Evolutionary conservation across 2,329 filamentous ascomycete genomes (phyloP).

Genomic region (Phialophora chinensis): DNA sequence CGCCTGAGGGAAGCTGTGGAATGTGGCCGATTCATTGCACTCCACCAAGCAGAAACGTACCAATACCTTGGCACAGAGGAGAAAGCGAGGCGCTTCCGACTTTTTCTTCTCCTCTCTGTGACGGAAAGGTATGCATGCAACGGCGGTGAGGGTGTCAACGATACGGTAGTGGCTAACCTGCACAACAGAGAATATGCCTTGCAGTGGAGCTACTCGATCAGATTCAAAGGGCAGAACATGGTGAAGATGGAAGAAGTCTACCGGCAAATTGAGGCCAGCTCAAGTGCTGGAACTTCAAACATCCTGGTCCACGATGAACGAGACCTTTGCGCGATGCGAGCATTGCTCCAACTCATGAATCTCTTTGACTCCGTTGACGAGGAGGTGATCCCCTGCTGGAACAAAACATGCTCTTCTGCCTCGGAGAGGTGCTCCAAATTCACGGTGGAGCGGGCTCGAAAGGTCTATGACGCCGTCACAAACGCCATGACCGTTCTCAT

Average conservation of each 20-base stretch:
- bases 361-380: slow-evolving; percentile 20
- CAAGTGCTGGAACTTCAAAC: neutral
- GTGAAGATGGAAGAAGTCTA: slow-evolving; percentile 15
- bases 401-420: slow-evolving; percentile 13
- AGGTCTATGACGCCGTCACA: slow-evolving; percentile 7
- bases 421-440: neutral
- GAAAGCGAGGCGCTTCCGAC: slow-evolving; percentile 4
- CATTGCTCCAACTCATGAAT: slow-evolving; percentile 18
- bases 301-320: slow-evolving; percentile 19
- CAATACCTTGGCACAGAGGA: neutral
- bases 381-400: slow-evolving; percentile 22
- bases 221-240: slow-evolving; percentile 15
- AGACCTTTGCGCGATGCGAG: slow-evolving; percentile 9
- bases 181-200: slow-evolving; percentile 12
- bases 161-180: neutral
- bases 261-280: slow-evolving; percentile 2
- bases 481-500: neutral
- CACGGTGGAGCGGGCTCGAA: slow-evolving; percentile 6
- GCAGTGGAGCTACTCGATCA: slow-evolving; percentile 16
- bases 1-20: neutral
- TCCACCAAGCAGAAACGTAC: slow-evolving; percentile 18
- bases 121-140: slow-evolving; percentile 8
- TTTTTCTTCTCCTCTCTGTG: slow-evolving; percentile 20
- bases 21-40: slow-evolving; percentile 11
- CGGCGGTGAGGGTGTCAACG: neutral